Evolutionary conservation across 805 yeast species (phyloP).

Genomic region (Lipomyces anomalus): DNA sequence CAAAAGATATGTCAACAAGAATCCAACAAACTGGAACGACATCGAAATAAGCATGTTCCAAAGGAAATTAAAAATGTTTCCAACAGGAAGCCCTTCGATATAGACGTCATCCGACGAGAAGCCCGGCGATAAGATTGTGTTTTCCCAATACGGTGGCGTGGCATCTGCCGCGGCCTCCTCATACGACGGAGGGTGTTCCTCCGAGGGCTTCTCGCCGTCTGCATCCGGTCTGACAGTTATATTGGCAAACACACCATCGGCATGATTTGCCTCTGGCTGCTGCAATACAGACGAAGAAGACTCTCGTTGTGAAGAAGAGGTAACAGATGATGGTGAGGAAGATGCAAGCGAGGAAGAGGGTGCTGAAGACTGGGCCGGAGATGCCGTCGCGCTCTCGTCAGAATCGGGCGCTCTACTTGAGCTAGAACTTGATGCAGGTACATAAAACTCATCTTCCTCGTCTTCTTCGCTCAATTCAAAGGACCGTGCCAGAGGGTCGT

Average conservation of each 20-base stretch:
- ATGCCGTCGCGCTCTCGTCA: not conserved
- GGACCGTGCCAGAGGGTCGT: conserved; percentile 25
- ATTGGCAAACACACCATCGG: conserved; percentile 92
- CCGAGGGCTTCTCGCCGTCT: conserved; percentile 24
- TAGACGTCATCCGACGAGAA: conserved; percentile 76
- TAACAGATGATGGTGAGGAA: conserved; percentile 18
- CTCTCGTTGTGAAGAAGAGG: conserved; percentile 1
- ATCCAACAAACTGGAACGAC: conserved; percentile 93
- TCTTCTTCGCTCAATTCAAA: conserved; percentile 18
- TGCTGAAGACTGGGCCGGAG: not conserved
- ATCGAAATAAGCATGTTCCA: conserved; percentile 88
- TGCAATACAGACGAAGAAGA: conserved; percentile 1
- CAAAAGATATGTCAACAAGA: conserved; percentile 77
- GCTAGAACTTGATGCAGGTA: not conserved
- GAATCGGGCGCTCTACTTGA: not conserved
- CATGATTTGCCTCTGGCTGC: too few species aligned
- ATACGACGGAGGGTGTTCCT: conserved; percentile 44
- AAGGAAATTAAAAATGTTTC: conserved; percentile 75
- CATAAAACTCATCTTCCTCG: conserved; percentile 11
- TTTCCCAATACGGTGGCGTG: conserved; percentile 96
- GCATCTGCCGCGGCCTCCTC: conserved; percentile 94
- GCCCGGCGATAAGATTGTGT: conserved; percentile 72
- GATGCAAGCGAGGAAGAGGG: conserved; percentile 7
- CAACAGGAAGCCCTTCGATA: conserved; percentile 94
- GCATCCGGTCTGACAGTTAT: conserved; percentile 82